A percentile compares a stretch with the other conserved stretches of the same genome.
Evolutionary conservation across 73 alveolate species (phyloP).

Genomic region (Durusdinium trenchii): DNA sequence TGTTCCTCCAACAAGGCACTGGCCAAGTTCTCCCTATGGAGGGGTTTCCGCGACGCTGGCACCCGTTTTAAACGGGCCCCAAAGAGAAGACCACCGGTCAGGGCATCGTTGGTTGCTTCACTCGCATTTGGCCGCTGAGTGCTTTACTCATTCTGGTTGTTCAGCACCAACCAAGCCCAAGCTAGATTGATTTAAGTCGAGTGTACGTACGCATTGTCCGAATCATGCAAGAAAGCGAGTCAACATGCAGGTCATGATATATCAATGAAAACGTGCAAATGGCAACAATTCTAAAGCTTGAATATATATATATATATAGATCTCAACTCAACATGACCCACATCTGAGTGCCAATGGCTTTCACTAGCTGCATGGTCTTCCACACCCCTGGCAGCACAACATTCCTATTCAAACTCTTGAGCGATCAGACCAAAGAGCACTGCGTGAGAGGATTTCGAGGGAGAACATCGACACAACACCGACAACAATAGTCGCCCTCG

Average conservation of each 20-base stretch:
- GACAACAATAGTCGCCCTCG: background rate
- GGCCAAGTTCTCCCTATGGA: constrained; percentile 56
- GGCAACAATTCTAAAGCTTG: background rate
- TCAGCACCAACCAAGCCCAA: constrained; percentile 6
- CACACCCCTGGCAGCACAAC: background rate
- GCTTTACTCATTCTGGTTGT: background rate
- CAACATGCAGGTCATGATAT: background rate
- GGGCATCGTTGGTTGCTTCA: background rate
- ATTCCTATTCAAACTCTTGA: background rate
- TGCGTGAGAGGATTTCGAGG: background rate
- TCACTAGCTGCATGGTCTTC: constrained; percentile 42
- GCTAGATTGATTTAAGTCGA: too few relatives aligned
- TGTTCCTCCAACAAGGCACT: background rate
- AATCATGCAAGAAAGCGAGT: background rate
- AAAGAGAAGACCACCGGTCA: background rate
- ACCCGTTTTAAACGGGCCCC: constrained; percentile 31
- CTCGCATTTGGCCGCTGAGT: background rate
- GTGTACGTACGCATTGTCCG: constrained; percentile 38
- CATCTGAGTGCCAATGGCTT: background rate
- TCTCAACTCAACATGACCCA: background rate
- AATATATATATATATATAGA: too few relatives aligned
- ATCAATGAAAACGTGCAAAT: background rate
- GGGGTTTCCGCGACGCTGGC: constrained; percentile 7
- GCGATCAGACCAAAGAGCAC: background rate
- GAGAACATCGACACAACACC: background rate